phyloP scores from a whole-genome alignment of 225 moss, liverwort and hornwort genomes.

The Marchantia paleacea region DNA sequence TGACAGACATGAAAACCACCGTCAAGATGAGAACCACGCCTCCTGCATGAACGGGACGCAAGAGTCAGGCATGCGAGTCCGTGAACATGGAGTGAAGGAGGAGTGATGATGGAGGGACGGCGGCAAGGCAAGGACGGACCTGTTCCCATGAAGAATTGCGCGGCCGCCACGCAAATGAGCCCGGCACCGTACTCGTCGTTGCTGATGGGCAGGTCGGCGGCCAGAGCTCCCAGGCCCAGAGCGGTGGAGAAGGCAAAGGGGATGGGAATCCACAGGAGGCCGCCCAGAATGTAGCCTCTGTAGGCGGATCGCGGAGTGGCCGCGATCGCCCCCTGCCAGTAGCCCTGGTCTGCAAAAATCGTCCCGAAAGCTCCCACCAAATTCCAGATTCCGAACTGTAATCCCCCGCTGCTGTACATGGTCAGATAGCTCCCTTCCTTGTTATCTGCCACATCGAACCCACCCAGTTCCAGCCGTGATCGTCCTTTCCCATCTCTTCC shows the following conservation, averaged over 20 bases:
- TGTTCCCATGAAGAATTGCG: constrained; percentile 34
- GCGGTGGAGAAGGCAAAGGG: constrained; percentile 35
- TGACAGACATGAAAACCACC: constrained; percentile 38
- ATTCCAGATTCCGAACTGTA: constrained; percentile 29
- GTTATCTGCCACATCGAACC: constrained; percentile 22
- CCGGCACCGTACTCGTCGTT: constrained; percentile 23
- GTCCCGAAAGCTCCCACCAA: constrained; percentile 21
- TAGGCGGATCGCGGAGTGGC: constrained; percentile 26
- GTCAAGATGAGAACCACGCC: constrained; percentile 31
- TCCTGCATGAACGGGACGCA: constrained; percentile 16
- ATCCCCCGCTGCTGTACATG: constrained; percentile 31
- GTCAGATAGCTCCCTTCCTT: constrained; percentile 37
- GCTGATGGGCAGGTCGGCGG: constrained; percentile 37
- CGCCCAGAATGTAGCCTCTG: constrained; percentile 35
- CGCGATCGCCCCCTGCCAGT: constrained; percentile 43
- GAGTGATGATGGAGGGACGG: background rate
- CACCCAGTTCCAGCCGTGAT: background rate
- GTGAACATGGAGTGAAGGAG: background rate
- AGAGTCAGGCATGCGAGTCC: background rate
- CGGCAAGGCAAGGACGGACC: background rate
- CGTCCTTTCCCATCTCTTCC: background rate
- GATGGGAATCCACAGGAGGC: constrained; percentile 31
- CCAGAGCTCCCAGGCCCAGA: constrained; percentile 26
- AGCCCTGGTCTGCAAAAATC: constrained; percentile 34
- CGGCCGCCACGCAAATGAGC: constrained; percentile 33